Percentiles rank a stretch among this genome's conserved stretches.
phyloP scores from a whole-genome alignment of 192 early-diverging fungal species.

The Gonapodya sp. region DNA sequence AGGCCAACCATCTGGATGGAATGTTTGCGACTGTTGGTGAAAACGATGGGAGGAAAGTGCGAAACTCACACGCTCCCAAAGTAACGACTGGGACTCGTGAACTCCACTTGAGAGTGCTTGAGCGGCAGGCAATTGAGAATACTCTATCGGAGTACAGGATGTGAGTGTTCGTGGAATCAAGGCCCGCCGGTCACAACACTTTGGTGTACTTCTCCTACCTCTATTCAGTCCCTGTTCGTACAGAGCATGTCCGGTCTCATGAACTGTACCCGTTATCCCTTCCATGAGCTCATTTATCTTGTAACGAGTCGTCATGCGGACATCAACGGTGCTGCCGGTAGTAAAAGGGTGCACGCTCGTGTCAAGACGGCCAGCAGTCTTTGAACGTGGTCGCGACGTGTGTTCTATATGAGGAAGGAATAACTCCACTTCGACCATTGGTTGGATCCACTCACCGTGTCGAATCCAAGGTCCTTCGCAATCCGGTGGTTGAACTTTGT shows the following conservation, averaged over 20 bases:
- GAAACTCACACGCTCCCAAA: constrained; percentile 24
- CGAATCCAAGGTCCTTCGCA: constrained; percentile 28
- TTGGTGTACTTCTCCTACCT: neutral
- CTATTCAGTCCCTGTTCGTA: constrained; percentile 30
- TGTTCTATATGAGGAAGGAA: no score
- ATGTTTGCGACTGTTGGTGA: neutral
- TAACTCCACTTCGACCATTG: no score
- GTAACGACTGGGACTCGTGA: constrained; percentile 32
- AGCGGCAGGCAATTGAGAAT: constrained; percentile 18
- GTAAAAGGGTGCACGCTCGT: constrained; percentile 31
- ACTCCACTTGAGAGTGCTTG: constrained; percentile 23
- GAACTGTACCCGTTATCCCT: constrained; percentile 27
- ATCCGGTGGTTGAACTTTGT: constrained; percentile 24
- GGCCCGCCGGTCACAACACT: neutral
- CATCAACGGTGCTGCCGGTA: constrained; percentile 20
- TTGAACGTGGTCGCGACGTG: neutral
- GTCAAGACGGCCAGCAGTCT: constrained; percentile 24
- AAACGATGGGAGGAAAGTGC: neutral
- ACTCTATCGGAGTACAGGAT: constrained; percentile 9
- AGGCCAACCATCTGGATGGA: constrained; percentile 14
- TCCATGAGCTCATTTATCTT: constrained; percentile 21
- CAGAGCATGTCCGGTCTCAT: constrained; percentile 31
- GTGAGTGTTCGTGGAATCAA: neutral
- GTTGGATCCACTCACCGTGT: constrained; percentile 22
- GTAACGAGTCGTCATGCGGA: constrained; percentile 35